These are phyloP conservation scores for Hypomyces perniciosus DNA, from an alignment of 2,329 filamentous ascomycete species.

Conservation along the genomic window DNA sequence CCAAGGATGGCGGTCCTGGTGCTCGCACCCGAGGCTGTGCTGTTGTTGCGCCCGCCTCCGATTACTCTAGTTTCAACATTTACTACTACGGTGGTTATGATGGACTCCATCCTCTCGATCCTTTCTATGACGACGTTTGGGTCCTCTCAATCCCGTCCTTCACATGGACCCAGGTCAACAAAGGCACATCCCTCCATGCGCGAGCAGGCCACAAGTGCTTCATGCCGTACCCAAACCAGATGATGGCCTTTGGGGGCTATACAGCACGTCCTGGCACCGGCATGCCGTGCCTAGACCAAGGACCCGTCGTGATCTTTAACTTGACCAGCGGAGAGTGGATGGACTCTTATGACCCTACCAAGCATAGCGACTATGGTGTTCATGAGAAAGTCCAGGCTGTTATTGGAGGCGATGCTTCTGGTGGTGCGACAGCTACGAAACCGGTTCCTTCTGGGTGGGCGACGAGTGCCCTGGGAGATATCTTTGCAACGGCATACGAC, in stretches of 20 bases:
- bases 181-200: constrained; percentile 45
- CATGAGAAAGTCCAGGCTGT: constrained; percentile 56
- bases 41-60: constrained; percentile 64
- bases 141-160: constrained; percentile 75
- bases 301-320: constrained; percentile 63
- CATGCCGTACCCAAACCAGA: constrained; percentile 69
- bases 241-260: constrained; percentile 71
- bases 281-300: constrained; percentile 43
- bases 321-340: constrained; percentile 64
- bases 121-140: constrained; percentile 66
- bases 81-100: constrained; percentile 79
- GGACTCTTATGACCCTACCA: constrained; percentile 59
- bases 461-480: constrained; percentile 36
- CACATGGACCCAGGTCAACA: constrained; percentile 59
- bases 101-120: constrained; percentile 34
- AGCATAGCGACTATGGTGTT: constrained; percentile 61
- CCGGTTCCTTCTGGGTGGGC: constrained; percentile 56
- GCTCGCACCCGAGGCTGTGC: constrained; percentile 61
- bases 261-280: constrained; percentile 24
- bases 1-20: constrained; percentile 51
- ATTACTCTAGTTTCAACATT: constrained; percentile 71
- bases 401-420: constrained; percentile 61
- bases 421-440: constrained; percentile 62
- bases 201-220: constrained; percentile 72
- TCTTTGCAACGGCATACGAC: constrained; percentile 53